These are phyloP conservation scores for Ambrosiella cleistominuta DNA, from an alignment of 2,329 filamentous ascomycete genomes.

Conservation along the genomic window DNA sequence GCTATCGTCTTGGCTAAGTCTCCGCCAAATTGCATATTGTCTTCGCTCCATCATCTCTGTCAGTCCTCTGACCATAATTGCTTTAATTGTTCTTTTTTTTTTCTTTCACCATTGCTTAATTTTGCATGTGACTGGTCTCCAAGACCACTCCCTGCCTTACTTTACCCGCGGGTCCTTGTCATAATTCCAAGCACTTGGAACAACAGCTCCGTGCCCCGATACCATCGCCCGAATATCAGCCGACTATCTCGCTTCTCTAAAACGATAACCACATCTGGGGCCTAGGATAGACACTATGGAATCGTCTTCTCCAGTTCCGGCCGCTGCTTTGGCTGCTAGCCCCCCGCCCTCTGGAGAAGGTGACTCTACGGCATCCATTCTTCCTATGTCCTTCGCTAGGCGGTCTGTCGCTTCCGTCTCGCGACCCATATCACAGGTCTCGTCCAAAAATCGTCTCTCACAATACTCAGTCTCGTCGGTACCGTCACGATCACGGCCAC, in stretches of 20 bases:
- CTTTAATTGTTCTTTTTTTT: too few relatives aligned
- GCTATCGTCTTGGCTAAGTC: too few relatives aligned
- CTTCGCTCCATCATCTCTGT: too few relatives aligned
- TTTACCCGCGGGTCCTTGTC: too few relatives aligned
- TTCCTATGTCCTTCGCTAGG: constrained; percentile 37
- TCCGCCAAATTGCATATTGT: too few relatives aligned
- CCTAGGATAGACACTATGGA: background rate
- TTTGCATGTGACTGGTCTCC: too few relatives aligned
- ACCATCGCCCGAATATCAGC: background rate
- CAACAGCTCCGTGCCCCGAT: too few relatives aligned
- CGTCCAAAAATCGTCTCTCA: constrained; percentile 58
- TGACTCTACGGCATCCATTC: constrained; percentile 27
- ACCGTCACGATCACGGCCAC: constrained; percentile 55
- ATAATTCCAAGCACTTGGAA: too few relatives aligned
- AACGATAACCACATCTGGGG: background rate
- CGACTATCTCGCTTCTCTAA: background rate
- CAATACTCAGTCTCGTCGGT: constrained; percentile 62
- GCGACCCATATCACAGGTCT: constrained; percentile 57
- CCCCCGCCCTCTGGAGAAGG: background rate
- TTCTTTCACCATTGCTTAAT: too few relatives aligned
- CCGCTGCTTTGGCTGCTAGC: background rate
- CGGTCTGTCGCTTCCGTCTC: constrained; percentile 40
- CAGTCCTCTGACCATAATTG: too few relatives aligned
- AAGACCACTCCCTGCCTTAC: too few relatives aligned
- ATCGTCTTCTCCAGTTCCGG: background rate